phyloP scores from a whole-genome alignment of 106 monocot species.

The Phalaenopsis aphrodite region DNA sequence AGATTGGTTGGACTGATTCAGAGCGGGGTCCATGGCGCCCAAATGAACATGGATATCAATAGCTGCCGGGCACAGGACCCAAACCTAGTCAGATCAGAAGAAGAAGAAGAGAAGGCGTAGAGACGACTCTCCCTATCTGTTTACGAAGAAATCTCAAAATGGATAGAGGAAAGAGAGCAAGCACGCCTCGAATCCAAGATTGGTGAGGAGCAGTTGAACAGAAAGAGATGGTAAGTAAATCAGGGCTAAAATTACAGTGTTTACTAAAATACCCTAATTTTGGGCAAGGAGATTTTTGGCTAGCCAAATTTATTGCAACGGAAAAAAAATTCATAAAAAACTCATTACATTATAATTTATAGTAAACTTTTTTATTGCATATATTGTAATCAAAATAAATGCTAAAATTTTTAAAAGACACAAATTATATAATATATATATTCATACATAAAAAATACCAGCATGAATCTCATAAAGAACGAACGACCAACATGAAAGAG shows the following conservation, averaged over 20 bases:
- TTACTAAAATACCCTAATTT: too few relatives aligned
- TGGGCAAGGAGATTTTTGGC: too few relatives aligned
- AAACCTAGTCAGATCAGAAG: constrained; percentile 2
- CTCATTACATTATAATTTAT: too few relatives aligned
- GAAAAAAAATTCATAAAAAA: too few relatives aligned
- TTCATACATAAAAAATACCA: too few relatives aligned
- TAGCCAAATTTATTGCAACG: too few relatives aligned
- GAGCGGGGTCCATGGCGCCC: constrained; percentile 9
- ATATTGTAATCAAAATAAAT: too few relatives aligned
- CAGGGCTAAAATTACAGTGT: neutral
- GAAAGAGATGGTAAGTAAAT: neutral
- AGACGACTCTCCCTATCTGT: neutral
- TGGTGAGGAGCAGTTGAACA: neutral
- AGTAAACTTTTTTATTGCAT: too few relatives aligned
- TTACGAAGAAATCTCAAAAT: neutral
- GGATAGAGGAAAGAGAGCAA: neutral
- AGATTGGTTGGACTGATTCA: constrained; percentile 5
- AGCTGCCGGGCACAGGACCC: constrained; percentile 4
- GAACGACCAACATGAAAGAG: too few relatives aligned
- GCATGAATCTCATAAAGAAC: too few relatives aligned
- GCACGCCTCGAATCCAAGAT: neutral
- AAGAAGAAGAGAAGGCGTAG: neutral
- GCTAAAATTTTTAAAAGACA: too few relatives aligned
- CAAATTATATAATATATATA: too few relatives aligned
- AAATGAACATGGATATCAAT: constrained; percentile 12